These are phyloP conservation scores for Phytophthora boehmeriae DNA, from an alignment of 352 stramenopile genomes.

Conservation along the genomic window DNA sequence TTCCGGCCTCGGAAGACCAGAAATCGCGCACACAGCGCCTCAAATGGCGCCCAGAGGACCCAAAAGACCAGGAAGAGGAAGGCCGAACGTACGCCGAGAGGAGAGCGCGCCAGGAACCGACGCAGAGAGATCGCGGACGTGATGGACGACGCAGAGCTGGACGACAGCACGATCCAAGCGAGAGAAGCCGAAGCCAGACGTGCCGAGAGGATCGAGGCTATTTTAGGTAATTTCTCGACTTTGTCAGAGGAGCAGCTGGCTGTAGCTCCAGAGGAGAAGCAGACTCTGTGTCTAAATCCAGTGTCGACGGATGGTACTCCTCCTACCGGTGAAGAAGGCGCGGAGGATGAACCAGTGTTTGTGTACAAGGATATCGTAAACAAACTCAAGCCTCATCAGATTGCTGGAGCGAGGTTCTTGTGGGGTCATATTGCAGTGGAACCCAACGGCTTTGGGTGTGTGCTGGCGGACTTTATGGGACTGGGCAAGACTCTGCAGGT, in stretches of 20 bases:
- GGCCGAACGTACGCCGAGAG: constrained; percentile 10
- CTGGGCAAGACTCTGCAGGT: constrained; percentile 91
- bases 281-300: constrained; percentile 70
- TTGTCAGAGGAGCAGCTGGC: constrained; percentile 44
- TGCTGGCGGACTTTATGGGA: constrained; percentile 91
- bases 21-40: background rate
- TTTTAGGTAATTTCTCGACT: constrained; percentile 39
- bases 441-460: constrained; percentile 82
- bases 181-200: constrained; percentile 69
- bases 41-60: constrained; percentile 8
- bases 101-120: constrained; percentile 46
- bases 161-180: constrained; percentile 61
- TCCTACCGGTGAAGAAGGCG: constrained; percentile 51
- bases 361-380: constrained; percentile 66
- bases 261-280: constrained; percentile 23
- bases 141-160: constrained; percentile 71
- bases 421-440: constrained; percentile 84
- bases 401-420: constrained; percentile 77
- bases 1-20: constrained; percentile 4
- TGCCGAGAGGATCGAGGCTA: constrained; percentile 39
- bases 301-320: constrained; percentile 36
- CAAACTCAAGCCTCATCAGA: constrained; percentile 83
- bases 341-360: constrained; percentile 62
- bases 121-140: constrained; percentile 72
- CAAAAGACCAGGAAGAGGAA: constrained; percentile 39